Evolutionary conservation across 1,284 basidiomycete genomes (phyloP), one percentile per base, ranked within the genome.

Genomic region (Ganoderma lingzhi): DNA sequence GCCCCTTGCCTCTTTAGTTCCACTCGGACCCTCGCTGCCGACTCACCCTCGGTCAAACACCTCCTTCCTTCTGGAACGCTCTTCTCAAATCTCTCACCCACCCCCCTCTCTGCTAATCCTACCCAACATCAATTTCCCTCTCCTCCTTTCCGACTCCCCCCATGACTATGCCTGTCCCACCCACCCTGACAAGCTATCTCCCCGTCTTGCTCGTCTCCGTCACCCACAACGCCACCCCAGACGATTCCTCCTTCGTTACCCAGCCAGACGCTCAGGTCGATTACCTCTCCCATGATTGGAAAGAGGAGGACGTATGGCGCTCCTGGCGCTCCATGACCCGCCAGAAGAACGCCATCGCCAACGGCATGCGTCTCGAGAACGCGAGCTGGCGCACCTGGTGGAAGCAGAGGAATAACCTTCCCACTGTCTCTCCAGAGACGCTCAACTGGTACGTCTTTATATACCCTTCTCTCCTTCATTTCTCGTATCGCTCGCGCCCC

Each of bases 371-470:
- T 64, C 88, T 99, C 70, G 98, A 99, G 85, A 99, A 99, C 79
- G 98, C 98, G 4, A 95, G 92, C 76, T 99, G 97, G 97, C 86
- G 98, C 59, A 99, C 97, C 1, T 99, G 98, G 97, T 97, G 97
- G 89, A 99, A 99, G 83, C 97, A 99, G 87, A 87, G 97, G 73
- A 98, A 98, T 77, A 96, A 97, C 74, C 88, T 99, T 69, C 96
- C 94, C 84, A 99, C 97, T 0, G 90, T 99, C 79, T 94, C 91
- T 56, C 97, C 97, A 70, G 97, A 99, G 84, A 98, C 97, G 2
- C 89, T 99, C 76, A 99, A 99, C 81, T 99, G 97, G 97, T 98
- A 79, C 79, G 95, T 85, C n/a, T 71, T 74, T 70, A 60, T 62
- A 42, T 68, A 71, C 44, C n/a, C 68, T 51, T 62, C 62, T 35